A percentile compares a stretch with the other conserved stretches of the same genome.
phyloP scores from a whole-genome alignment of 164 flowering plant species.

The Vitis rotundifolia region DNA sequence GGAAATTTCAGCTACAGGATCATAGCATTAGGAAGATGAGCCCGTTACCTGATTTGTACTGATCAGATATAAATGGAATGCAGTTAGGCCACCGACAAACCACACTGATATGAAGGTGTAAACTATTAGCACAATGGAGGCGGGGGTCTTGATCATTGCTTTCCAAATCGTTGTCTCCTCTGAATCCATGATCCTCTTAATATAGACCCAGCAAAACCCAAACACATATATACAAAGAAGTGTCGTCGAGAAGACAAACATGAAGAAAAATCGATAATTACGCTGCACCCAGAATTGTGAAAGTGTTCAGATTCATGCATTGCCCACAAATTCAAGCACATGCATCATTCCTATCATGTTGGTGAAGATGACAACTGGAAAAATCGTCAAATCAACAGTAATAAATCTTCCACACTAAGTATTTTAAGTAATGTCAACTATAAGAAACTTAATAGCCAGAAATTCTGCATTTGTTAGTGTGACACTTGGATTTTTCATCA shows the following conservation, averaged over 20 bases:
- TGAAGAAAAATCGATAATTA: constrained; percentile 92
- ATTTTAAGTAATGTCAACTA: background rate
- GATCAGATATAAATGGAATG: constrained; percentile 89
- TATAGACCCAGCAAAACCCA: constrained; percentile 89
- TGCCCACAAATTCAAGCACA: background rate
- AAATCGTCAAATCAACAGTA: background rate
- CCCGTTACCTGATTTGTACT: constrained; percentile 81
- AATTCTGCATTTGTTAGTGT: background rate
- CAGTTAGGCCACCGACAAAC: constrained; percentile 97
- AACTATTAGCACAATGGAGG: constrained; percentile 75
- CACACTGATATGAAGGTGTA: constrained; percentile 89
- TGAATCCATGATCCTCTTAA: constrained; percentile 62
- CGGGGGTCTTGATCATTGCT: constrained; percentile 90
- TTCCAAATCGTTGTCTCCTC: constrained; percentile 74
- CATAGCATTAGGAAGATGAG: background rate
- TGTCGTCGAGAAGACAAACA: constrained; percentile 95
- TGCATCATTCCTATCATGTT: background rate
- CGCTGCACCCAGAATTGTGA: constrained; percentile 58
- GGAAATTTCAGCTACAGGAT: background rate
- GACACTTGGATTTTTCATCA: background rate
- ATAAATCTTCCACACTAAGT: background rate
- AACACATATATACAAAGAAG: constrained; percentile 87
- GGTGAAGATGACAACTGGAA: background rate
- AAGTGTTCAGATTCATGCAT: background rate
- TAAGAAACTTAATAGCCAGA: background rate